phyloP scores from a whole-genome alignment of 495 filamentous ascomycete genomes.

The Lepidopterella palustris region DNA sequence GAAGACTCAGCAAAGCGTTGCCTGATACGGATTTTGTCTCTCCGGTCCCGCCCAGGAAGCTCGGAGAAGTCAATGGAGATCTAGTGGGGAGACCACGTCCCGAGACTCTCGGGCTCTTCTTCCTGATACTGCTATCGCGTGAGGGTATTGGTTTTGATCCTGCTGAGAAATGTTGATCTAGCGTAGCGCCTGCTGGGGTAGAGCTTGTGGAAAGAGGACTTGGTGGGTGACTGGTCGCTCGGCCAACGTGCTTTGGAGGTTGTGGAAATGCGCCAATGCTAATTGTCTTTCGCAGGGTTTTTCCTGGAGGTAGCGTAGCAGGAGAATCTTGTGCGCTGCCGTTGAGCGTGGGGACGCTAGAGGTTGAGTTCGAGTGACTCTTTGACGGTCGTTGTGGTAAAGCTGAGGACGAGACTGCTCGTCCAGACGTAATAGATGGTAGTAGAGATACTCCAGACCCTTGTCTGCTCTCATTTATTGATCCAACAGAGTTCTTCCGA shows the following conservation, averaged over 20 bases:
- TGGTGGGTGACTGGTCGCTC: slow-evolving; percentile 49
- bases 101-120: slow-evolving; percentile 16
- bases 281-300: slow-evolving; percentile 71
- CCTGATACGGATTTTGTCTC: slow-evolving; percentile 62
- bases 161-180: slow-evolving; percentile 29
- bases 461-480: slow-evolving; percentile 40
- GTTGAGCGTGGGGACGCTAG: slow-evolving; percentile 29
- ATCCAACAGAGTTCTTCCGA: slow-evolving; percentile 48
- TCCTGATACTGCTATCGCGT: slow-evolving; percentile 36
- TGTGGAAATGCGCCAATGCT: slow-evolving; percentile 93
- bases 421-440: slow-evolving; percentile 11
- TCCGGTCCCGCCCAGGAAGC: slow-evolving; percentile 69
- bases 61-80: slow-evolving; percentile 45
- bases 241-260: slow-evolving; percentile 60
- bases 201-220: slow-evolving; percentile 51
- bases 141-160: slow-evolving; percentile 21
- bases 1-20: slow-evolving; percentile 55
- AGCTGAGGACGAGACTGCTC: slow-evolving; percentile 27
- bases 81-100: slow-evolving; percentile 20
- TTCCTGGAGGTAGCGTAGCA: slow-evolving; percentile 46
- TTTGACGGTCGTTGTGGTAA: slow-evolving; percentile 17
- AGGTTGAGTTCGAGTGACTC: slow-evolving; percentile 24
- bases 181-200: slow-evolving; percentile 12
- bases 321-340: slow-evolving; percentile 9
- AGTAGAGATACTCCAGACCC: slow-evolving; percentile 34